These are phyloP conservation scores for Ogataea hybrid DNA, from an alignment of 1,139 yeast genomes.

Conservation along the genomic window DNA sequence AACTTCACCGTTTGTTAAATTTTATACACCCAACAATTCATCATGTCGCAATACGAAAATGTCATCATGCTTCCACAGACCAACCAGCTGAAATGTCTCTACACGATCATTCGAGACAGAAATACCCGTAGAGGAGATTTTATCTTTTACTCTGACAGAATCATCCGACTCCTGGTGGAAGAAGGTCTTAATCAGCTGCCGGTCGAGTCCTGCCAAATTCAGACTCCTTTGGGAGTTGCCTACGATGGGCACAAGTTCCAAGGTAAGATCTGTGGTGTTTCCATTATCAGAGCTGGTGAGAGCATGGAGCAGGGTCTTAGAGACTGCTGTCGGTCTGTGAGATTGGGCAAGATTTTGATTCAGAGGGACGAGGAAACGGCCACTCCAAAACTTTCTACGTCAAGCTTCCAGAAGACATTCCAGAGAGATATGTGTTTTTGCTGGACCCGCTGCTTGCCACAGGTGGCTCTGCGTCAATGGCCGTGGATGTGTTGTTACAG, in stretches of 20 bases:
- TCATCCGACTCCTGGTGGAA: slow-evolving; percentile 88
- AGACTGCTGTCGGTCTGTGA: slow-evolving; percentile 92
- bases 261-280: slow-evolving; percentile 96
- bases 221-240: slow-evolving; percentile 72
- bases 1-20: background rate
- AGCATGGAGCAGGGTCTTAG: slow-evolving; percentile 98
- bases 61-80: slow-evolving; percentile 81
- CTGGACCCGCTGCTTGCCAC: slow-evolving; percentile 98
- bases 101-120: slow-evolving; percentile 73
- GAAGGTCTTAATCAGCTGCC: slow-evolving; percentile 94
- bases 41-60: slow-evolving; percentile 37
- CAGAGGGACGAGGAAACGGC: slow-evolving; percentile 97
- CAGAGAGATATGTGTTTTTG: slow-evolving; percentile 82
- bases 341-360: slow-evolving; percentile 93
- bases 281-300: slow-evolving; percentile 97
- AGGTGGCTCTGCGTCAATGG: slow-evolving; percentile 98
- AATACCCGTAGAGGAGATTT: slow-evolving; percentile 83
- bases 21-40: background rate
- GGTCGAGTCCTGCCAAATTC: slow-evolving; percentile 61
- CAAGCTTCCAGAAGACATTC: slow-evolving; percentile 88
- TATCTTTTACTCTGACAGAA: slow-evolving; percentile 91
- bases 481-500: slow-evolving; percentile 81
- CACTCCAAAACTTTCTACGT: slow-evolving; percentile 81
- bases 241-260: slow-evolving; percentile 79
- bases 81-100: slow-evolving; percentile 82